Evolutionary conservation across 345 rosid species (phyloP).

Genomic region (Atalantia buxifolia): DNA sequence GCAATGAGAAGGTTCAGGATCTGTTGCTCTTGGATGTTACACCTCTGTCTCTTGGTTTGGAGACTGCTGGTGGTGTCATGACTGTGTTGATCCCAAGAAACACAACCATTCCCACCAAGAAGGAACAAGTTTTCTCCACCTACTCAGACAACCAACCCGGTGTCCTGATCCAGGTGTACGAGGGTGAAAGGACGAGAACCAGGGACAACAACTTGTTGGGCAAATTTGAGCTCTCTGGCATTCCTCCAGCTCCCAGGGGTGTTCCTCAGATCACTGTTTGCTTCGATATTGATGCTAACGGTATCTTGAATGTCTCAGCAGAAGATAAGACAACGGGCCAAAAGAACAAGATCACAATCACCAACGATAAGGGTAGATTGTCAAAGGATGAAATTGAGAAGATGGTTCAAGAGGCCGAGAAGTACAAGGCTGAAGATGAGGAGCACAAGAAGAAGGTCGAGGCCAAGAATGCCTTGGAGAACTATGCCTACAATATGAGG

Average conservation of each 20-base stretch:
- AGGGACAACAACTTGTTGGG: slow-evolving; percentile 72
- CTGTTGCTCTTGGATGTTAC: slow-evolving; percentile 63
- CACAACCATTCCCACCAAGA: slow-evolving; percentile 80
- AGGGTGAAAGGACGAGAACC: slow-evolving; percentile 76
- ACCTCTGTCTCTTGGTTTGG: slow-evolving; percentile 62
- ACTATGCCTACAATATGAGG: slow-evolving; percentile 70
- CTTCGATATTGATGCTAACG: slow-evolving; percentile 76
- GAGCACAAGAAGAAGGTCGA: slow-evolving; percentile 75
- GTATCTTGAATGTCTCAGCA: slow-evolving; percentile 70
- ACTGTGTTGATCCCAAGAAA: slow-evolving; percentile 63
- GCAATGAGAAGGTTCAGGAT: slow-evolving; percentile 80
- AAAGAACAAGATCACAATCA: slow-evolving; percentile 75
- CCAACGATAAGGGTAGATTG: slow-evolving; percentile 70
- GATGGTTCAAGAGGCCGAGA: slow-evolving; percentile 82
- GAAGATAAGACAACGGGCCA: slow-evolving; percentile 74
- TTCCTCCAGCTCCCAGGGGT: slow-evolving; percentile 80
- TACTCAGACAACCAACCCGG: slow-evolving; percentile 73
- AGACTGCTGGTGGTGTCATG: slow-evolving; percentile 79
- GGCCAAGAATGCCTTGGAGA: slow-evolving; percentile 57
- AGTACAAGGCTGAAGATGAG: slow-evolving; percentile 71
- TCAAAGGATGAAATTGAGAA: slow-evolving; percentile 74
- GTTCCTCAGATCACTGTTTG: slow-evolving; percentile 79
- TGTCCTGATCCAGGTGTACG: slow-evolving; percentile 68
- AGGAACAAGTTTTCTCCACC: slow-evolving; percentile 73
- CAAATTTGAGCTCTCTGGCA: slow-evolving; percentile 72